Percentiles rank a stretch among this genome's conserved stretches.
Conservation (phyloP, 1,139 yeast genomes). For the Yarrowia galli region DNA sequence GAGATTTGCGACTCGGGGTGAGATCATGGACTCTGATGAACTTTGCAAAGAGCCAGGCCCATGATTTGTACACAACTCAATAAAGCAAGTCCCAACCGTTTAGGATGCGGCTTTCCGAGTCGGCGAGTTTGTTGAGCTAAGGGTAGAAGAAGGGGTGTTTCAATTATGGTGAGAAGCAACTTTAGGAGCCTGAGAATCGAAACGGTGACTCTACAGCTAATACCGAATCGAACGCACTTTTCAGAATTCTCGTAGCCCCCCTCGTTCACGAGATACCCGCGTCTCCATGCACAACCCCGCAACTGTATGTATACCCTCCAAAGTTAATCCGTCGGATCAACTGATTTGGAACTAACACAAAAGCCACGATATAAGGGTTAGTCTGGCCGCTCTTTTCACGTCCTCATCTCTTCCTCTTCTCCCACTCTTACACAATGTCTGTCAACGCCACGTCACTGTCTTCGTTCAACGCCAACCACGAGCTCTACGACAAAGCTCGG, state of each 20-base stretch:
- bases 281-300: background rate
- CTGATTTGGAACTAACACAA: background rate
- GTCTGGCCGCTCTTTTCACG: background rate
- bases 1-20: no score
- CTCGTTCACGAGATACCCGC: background rate
- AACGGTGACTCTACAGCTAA: no score
- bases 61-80: no score
- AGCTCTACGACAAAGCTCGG: slow-evolving; percentile 62
- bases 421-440: slow-evolving; percentile 35
- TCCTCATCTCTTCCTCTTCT: background rate
- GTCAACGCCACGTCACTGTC: slow-evolving; percentile 43
- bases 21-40: background rate
- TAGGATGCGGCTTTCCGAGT: slow-evolving; percentile 9
- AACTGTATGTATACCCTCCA: background rate
- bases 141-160: no score
- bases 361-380: background rate
- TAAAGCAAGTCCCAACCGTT: slow-evolving; percentile 1
- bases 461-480: slow-evolving; percentile 63
- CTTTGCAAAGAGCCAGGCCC: no score
- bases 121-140: slow-evolving; percentile 6
- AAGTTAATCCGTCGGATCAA: slow-evolving; percentile 20
- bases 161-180: no score
- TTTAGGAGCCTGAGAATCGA: no score
- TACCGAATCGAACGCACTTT: background rate
- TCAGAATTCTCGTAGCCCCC: background rate